A percentile compares a stretch with the other conserved stretches of the same genome.
These are phyloP conservation scores for Mortierella claussenii DNA, from an alignment of 192 early-diverging fungal species.

Conservation along the genomic window DNA sequence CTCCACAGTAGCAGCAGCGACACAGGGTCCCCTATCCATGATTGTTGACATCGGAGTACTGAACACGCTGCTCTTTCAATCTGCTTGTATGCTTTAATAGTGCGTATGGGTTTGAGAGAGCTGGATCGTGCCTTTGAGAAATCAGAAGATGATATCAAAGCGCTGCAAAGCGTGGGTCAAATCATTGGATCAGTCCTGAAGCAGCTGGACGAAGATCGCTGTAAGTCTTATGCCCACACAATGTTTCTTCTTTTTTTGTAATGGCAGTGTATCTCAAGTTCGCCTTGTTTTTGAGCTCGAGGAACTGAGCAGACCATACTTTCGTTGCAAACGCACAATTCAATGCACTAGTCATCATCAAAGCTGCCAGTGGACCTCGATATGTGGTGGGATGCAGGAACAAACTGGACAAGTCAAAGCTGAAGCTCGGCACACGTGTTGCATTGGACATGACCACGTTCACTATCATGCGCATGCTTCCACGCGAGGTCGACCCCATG, in stretches of 20 bases:
- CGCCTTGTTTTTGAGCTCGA: too few species aligned
- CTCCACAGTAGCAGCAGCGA: too few species aligned
- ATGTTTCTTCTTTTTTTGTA: not conserved
- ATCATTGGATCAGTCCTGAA: constrained; percentile 98
- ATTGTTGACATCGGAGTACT: too few species aligned
- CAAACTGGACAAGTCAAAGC: constrained; percentile 93
- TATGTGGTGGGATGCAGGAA: constrained; percentile 98
- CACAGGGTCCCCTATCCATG: too few species aligned
- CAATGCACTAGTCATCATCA: constrained; percentile 97
- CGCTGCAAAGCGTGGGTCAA: constrained; percentile 98
- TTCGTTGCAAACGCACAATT: too few species aligned
- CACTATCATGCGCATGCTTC: constrained; percentile 99
- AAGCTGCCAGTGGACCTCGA: constrained; percentile 94
- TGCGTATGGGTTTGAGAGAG: constrained; percentile 84
- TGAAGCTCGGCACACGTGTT: constrained; percentile 98
- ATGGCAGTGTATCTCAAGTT: too few species aligned
- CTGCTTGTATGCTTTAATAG: too few species aligned
- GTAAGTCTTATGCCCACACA: constrained; percentile 56
- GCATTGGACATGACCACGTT: constrained; percentile 99
- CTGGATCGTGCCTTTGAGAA: constrained; percentile 95
- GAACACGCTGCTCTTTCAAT: too few species aligned
- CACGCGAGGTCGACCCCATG: constrained; percentile 97
- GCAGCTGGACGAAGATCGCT: constrained; percentile 96
- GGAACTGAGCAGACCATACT: too few species aligned
- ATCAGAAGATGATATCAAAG: constrained; percentile 97